Evolutionary conservation across 2,329 filamentous ascomycete species (phyloP).

Genomic region (Penicillium palitans): DNA sequence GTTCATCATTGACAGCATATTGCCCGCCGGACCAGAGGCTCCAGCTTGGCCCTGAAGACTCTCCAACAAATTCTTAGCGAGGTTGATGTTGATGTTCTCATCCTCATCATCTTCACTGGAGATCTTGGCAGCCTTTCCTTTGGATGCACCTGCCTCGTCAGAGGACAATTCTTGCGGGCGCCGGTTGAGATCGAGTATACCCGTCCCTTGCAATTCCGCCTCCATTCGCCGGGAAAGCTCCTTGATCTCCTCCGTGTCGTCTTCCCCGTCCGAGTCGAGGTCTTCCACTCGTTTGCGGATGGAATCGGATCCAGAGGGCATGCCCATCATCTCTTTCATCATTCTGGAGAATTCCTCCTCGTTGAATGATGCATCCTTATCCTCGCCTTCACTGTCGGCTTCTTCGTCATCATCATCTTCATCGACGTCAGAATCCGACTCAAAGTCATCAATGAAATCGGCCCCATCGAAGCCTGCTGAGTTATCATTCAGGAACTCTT

Average conservation of each 20-base stretch:
- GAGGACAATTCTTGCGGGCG: constrained; percentile 21
- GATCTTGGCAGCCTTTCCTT: constrained; percentile 31
- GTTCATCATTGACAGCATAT: constrained; percentile 83
- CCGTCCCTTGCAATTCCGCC: constrained; percentile 48
- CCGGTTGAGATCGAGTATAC: constrained; percentile 44
- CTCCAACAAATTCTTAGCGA: constrained; percentile 87
- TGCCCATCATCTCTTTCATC: constrained; percentile 91
- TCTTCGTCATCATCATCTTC: constrained; percentile 55
- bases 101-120: constrained; percentile 44
- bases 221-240: constrained; percentile 49
- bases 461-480: constrained; percentile 77
- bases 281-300: constrained; percentile 44
- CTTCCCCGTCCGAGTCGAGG: constrained; percentile 52
- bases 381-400: constrained; percentile 64
- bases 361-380: constrained; percentile 75
- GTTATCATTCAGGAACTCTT: constrained; percentile 85
- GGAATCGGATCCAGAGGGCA: constrained; percentile 48
- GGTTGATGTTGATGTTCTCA: constrained; percentile 77
- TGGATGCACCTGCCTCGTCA: constrained; percentile 24
- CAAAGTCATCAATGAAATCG: constrained; percentile 68
- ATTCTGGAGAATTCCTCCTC: constrained; percentile 81
- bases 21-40: constrained; percentile 80
- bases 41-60: constrained; percentile 90
- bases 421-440: constrained; percentile 60
- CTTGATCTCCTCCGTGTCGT: constrained; percentile 61